Conservation (phyloP, 306 rosid genomes). For the Betula pendula region DNA sequence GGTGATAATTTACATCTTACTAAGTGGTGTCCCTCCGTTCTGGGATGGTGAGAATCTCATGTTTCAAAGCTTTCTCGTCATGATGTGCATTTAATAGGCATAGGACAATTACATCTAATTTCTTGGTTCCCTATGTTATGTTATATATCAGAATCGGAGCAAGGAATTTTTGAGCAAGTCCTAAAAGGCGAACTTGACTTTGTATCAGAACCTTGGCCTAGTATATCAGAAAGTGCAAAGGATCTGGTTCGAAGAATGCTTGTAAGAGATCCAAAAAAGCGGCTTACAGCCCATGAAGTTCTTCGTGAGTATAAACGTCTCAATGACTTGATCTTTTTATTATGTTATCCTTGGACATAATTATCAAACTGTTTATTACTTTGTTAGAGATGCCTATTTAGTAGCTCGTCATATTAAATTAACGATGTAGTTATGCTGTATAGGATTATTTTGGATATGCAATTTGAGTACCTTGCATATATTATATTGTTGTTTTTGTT, state of each 20-base stretch:
- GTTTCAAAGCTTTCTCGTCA: not conserved
- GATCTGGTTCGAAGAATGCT: slow-evolving; percentile 93
- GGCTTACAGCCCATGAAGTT: slow-evolving; percentile 88
- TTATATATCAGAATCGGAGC: slow-evolving; percentile 74
- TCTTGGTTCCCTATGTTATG: slow-evolving; percentile 22
- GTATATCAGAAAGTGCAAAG: slow-evolving; percentile 81
- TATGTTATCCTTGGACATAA: not conserved
- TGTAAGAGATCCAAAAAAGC: slow-evolving; percentile 79
- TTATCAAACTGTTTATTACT: not conserved
- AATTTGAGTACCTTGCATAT: not conserved
- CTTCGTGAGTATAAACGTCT: slow-evolving; percentile 67
- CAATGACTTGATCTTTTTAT: not conserved
- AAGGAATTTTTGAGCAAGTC: slow-evolving; percentile 97
- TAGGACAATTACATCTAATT: slow-evolving; percentile 12
- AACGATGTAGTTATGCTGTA: slow-evolving; percentile 18
- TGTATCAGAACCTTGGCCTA: slow-evolving; percentile 95
- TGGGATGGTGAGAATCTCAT: slow-evolving; percentile 82
- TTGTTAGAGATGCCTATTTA: not conserved
- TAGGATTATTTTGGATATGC: not conserved
- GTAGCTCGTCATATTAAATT: slow-evolving; percentile 8
- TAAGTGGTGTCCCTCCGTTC: slow-evolving; percentile 96
- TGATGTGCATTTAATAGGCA: slow-evolving; percentile 7
- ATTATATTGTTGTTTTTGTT: not conserved
- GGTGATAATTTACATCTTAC: slow-evolving; percentile 84
- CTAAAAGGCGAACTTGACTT: slow-evolving; percentile 90